A percentile compares a stretch with the other conserved stretches of the same genome.
phyloP scores from a whole-genome alignment of 2,329 filamentous ascomycete genomes.

The Aspergillus neotritici region DNA sequence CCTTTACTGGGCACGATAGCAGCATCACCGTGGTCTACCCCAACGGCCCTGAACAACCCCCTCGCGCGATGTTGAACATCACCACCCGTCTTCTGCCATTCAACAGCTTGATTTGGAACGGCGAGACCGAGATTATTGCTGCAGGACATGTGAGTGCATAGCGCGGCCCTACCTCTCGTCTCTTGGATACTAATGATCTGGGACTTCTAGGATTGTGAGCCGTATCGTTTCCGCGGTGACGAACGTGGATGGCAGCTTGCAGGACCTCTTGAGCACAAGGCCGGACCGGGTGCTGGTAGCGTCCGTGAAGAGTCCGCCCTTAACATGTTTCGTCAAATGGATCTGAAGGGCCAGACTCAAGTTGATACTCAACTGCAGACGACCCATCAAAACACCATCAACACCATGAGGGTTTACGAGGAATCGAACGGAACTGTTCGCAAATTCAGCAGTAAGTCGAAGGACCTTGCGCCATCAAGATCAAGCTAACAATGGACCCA shows the following conservation, averaged over 20 bases:
- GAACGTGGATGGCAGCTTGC: constrained; percentile 76
- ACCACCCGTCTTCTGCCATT: constrained; percentile 88
- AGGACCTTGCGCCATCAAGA: not conserved
- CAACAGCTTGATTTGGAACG: constrained; percentile 86
- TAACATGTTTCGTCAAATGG: constrained; percentile 99
- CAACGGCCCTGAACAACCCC: constrained; percentile 81
- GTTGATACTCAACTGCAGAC: constrained; percentile 94
- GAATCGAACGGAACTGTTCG: constrained; percentile 58
- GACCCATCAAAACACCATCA: constrained; percentile 94
- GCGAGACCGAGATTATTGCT: constrained; percentile 87
- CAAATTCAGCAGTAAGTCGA: constrained; percentile 76
- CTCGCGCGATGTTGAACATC: constrained; percentile 82
- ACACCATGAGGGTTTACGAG: constrained; percentile 72
- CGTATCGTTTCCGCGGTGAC: constrained; percentile 78
- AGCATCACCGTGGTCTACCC: constrained; percentile 96
- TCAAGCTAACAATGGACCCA: constrained; percentile 16
- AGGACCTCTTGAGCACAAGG: constrained; percentile 73
- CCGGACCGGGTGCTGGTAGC: constrained; percentile 53
- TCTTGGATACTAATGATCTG: too few species aligned
- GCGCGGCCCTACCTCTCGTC: not conserved
- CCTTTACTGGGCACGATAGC: constrained; percentile 92
- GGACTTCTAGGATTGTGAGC: constrained; percentile 59
- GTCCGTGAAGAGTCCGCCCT: constrained; percentile 82
- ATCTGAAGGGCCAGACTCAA: constrained; percentile 85
- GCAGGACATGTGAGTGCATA: constrained; percentile 67